Base-by-base conservation (phyloP, 176 grass and related monocot genomes). In the Typha latifolia region DNA sequence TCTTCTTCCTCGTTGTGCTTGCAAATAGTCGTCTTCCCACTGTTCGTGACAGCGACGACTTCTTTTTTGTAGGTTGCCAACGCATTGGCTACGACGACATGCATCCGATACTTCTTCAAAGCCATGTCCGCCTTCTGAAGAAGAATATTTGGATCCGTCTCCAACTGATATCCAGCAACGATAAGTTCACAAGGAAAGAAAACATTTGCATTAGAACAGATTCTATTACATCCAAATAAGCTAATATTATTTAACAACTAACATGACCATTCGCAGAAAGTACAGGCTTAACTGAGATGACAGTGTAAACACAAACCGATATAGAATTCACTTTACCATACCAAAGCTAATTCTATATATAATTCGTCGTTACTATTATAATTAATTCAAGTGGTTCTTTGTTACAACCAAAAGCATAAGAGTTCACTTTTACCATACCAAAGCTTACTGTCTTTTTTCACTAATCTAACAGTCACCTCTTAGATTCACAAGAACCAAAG, bases 61-160 rank as follows among this genome's bases (percentile, higher is more conserved):
- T 90, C 81, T 23, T 84, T 73, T 73, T 90, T 96, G 80, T 90
- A 90, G n/a, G 84, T 90, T 29, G 82, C 82, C 50, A 96, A 73
- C 66, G 73, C 66, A 69, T 96, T 96, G 18, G 91, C 91, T 3
- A 85, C 84, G 18, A 90, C 84, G 3, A 79, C 66, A 74, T 96
- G 69, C 91, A 90, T 90, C 69, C 64, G 82, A 64, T 96, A 90
- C 27, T 84, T 96, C 21, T 72, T 80, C 79, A 91, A 66, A 57
- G 87, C 84, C 51, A 75, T 80, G 3, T 83, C 79, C 43, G 87
- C 87, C 67, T 90, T 90, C 55, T 88, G 79, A 75, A 83, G 22
- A 49, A 90, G 79, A 62, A 96, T 96, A 32, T 81, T 73, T 70
- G 91, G 63, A 85, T 96, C 84, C n/a, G 91, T 96, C 77, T 96